Evolutionary conservation across 2,329 filamentous ascomycete genomes (phyloP), one percentile per base, ranked within the genome.

Genomic region (Clarireedia hainanense): DNA sequence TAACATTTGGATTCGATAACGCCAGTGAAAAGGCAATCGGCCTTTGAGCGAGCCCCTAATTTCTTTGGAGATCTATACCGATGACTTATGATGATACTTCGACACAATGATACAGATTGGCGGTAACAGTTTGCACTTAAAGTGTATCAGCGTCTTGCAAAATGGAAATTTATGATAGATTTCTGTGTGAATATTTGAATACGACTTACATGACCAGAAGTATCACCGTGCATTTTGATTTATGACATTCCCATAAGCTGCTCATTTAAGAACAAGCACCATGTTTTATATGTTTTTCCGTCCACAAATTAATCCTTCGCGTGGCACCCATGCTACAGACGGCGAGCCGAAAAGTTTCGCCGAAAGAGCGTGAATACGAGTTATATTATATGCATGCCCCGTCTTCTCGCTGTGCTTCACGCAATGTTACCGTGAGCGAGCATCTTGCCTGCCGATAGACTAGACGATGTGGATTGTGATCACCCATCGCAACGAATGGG

Each of bases 1-100:
- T 46, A 63, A 61, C 56, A 54, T 65, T 47, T 69, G 67, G 67
- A 59, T 58, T 61, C 67, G 68, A 69, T 70, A 69, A 69, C 68
- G 64, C 57, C 20, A 57, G 64, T 63, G 63, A 64, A 64, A 62
- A 67, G 67, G 68, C 66, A 69, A 50, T 59, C 63, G 67, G 67
- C 68, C 67, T 69, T 65, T 58, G 59, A 62, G 56, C 61, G 57
- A 64, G 60, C 61, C 43, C 30, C 47, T 50, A 45, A 57, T 58
- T 49, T 47, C 61, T 57, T 57, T 62, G 50, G 61, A 60, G 59
- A 55, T 61, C 56, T 64, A 54, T 58, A 58, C 59, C 63, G 61
- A 65, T 55, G 60, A 64, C 56, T 65, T 50, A 20, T 24, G 52
- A 20, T 24, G 52, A 36, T 34, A 36, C 30, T 50, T 27, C 27